Evolutionary conservation across 2,329 filamentous ascomycete genomes (phyloP), one percentile per base, ranked within the genome.

Genomic region (Fusarium graminum): DNA sequence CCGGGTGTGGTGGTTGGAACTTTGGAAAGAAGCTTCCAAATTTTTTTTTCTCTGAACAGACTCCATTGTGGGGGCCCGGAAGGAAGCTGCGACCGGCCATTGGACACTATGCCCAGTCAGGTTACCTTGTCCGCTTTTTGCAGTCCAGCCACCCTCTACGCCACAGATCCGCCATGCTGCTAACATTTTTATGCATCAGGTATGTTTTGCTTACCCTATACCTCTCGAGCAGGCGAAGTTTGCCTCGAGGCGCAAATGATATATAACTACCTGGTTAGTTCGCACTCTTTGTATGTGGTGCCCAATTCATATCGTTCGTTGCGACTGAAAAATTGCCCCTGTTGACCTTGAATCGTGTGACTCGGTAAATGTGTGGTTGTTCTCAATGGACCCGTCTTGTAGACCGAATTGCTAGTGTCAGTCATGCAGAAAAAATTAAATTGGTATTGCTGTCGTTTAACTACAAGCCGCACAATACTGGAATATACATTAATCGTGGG

Each of bases 41-140:
- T 72, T 76, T 75, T 75, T 76, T 75, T 76, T 75, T 68, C 69
- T 68, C 68, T 61, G 60, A 63, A 44, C 58, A 51, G 66, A 65
- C 63, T 76, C 64, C 63, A 69, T 65, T 76, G 75, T 76, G 75
- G 75, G 71, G 74, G 53, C 68, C 50, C 50, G 45, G 52, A 49
- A 42, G 52, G 60, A 71, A 72, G 67, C 67, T 69, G 52, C 65
- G 64, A 66, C 59, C 44, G 47, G 58, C 16, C 19, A 50, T 43
- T 40, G 0, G 1, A 36, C 58, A 55, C 69, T 73, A 73, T 39
- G 8, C 53, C 41, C 4, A 0, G 28, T 59, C 13, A 8, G 57
- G 34, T 5, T 38, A 36, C 36, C 36, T 34, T 13, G 6, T 7
- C 36, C 16, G 6, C 5, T 17, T 13, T 0, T 13, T 7, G 30